phyloP scores from a whole-genome alignment of 805 yeast species.

The Wickerhamiella vanderwaltii region DNA sequence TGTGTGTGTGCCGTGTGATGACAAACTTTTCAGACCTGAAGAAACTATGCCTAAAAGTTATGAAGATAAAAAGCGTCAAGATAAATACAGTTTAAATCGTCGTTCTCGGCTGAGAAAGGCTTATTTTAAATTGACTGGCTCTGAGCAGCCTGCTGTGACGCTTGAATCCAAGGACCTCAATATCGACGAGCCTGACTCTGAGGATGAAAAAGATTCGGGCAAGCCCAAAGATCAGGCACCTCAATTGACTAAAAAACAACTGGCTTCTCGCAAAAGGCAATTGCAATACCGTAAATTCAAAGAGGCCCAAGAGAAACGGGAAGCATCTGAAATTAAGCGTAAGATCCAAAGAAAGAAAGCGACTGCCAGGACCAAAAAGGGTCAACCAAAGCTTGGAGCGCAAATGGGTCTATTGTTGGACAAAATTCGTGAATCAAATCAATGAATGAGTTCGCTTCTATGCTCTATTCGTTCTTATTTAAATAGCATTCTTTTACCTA shows the following conservation, averaged over 20 bases:
- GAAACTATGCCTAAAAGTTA: slow-evolving; percentile 15
- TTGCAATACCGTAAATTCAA: slow-evolving; percentile 25
- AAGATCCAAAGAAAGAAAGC: slow-evolving; percentile 37
- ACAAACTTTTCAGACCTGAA: background rate
- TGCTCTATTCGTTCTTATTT: too few species aligned
- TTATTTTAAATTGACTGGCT: slow-evolving; percentile 65
- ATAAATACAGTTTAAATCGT: slow-evolving; percentile 63
- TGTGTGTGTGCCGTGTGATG: background rate
- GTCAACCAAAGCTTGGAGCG: slow-evolving; percentile 90
- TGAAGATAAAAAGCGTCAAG: slow-evolving; percentile 41
- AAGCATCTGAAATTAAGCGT: slow-evolving; percentile 27
- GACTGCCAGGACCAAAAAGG: slow-evolving; percentile 48
- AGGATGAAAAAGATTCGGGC: slow-evolving; percentile 13
- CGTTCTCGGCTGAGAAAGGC: slow-evolving; percentile 70
- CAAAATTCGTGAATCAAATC: slow-evolving; percentile 42
- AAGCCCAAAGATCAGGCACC: slow-evolving; percentile 19
- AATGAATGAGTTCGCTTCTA: too few species aligned
- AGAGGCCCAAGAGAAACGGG: slow-evolving; percentile 33
- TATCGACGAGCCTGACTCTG: slow-evolving; percentile 2
- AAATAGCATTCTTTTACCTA: too few species aligned
- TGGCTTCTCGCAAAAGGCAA: slow-evolving; percentile 35
- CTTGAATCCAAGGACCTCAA: slow-evolving; percentile 17
- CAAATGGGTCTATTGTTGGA: slow-evolving; percentile 67
- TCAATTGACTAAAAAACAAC: slow-evolving; percentile 27
- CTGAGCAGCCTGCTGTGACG: slow-evolving; percentile 34